Evolutionary conservation across 805 yeast species (phyloP).

Genomic region (Hanseniaspora lindneri): DNA sequence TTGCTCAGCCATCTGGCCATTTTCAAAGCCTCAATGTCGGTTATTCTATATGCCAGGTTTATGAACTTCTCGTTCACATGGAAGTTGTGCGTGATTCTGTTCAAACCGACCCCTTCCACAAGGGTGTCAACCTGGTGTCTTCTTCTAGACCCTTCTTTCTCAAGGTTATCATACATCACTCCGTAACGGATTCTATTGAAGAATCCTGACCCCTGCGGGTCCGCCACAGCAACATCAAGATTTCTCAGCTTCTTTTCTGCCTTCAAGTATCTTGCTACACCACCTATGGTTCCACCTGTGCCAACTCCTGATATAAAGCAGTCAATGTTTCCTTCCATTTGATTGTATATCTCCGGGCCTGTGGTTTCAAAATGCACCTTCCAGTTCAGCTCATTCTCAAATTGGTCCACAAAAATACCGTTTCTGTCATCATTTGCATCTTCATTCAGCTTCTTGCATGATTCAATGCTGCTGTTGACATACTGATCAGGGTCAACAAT

Average conservation of each 20-base stretch:
- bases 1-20: slow-evolving; percentile 80
- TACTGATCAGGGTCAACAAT: slow-evolving; percentile 90
- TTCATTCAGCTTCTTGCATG: slow-evolving; percentile 40
- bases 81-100: slow-evolving; percentile 75
- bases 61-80: slow-evolving; percentile 54
- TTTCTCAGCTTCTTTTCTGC: slow-evolving; percentile 29
- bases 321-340: slow-evolving; percentile 54
- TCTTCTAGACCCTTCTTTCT: slow-evolving; percentile 84
- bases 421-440: slow-evolving; percentile 31
- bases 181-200: slow-evolving; percentile 76
- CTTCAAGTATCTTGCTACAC: slow-evolving; percentile 67
- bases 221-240: slow-evolving; percentile 59
- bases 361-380: slow-evolving; percentile 66
- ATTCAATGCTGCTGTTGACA: slow-evolving; percentile 70
- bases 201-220: slow-evolving; percentile 92
- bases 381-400: slow-evolving; percentile 91
- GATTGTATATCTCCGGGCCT: slow-evolving; percentile 84
- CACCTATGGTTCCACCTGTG: slow-evolving; percentile 95
- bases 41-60: slow-evolving; percentile 68
- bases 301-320: slow-evolving; percentile 86
- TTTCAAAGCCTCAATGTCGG: slow-evolving; percentile 65
- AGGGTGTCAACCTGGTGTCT: slow-evolving; percentile 94
- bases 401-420: slow-evolving; percentile 89
- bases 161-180: slow-evolving; percentile 84
- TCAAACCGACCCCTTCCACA: slow-evolving; percentile 88